A percentile compares a stretch with the other conserved stretches of the same genome.
Conservation (phyloP, 2,329 filamentous ascomycete genomes). For the Diaporthe citriasiana region DNA sequence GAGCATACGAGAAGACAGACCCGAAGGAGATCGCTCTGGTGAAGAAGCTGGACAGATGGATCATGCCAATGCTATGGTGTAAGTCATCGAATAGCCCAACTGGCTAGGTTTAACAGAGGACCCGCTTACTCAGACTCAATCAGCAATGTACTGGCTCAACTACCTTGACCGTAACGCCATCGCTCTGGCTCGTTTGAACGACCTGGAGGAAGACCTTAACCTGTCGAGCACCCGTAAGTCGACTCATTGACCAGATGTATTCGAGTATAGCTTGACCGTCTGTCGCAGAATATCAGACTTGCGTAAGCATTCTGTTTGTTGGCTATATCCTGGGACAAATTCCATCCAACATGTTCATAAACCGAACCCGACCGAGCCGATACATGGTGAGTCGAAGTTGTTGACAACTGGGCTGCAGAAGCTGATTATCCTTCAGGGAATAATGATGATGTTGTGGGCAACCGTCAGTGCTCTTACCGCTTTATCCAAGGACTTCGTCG, state of each 20-base stretch:
- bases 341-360: conserved; percentile 47
- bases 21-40: conserved; percentile 54
- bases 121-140: neutral
- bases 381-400: conserved; percentile 56
- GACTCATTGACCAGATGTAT: neutral
- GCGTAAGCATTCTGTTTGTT: conserved; percentile 65
- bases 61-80: conserved; percentile 56
- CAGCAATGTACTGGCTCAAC: conserved; percentile 36
- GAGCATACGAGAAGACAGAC: conserved; percentile 47
- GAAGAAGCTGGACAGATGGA: conserved; percentile 54
- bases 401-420: conserved; percentile 56
- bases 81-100: neutral
- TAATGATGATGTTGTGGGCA: conserved; percentile 58
- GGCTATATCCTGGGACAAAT: conserved; percentile 52
- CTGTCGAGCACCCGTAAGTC: conserved; percentile 55
- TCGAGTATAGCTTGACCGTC: neutral
- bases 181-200: conserved; percentile 68
- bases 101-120: neutral
- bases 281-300: conserved; percentile 60
- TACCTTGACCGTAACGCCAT: conserved; percentile 68
- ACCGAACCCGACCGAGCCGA: conserved; percentile 54
- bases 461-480: conserved; percentile 58
- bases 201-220: conserved; percentile 65
- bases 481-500: conserved; percentile 56
- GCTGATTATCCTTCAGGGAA: conserved; percentile 48